phyloP scores from a whole-genome alignment of 352 stramenopile species.

The Globisporangium apiculatum region DNA sequence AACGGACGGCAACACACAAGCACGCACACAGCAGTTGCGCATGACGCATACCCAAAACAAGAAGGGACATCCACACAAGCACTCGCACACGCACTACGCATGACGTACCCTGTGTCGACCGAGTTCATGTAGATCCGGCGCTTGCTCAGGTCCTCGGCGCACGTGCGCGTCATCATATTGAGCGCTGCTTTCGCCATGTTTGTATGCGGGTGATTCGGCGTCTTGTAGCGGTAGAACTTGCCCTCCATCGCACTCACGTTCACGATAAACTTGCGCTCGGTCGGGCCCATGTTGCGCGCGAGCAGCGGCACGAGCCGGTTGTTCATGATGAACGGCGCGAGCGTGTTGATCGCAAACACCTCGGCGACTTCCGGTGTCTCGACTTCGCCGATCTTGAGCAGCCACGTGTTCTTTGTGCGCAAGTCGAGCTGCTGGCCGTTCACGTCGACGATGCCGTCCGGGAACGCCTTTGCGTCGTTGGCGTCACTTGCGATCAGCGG shows the following conservation, averaged over 20 bases:
- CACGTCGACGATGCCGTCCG: conserved; percentile 85
- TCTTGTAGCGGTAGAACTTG: conserved; percentile 98
- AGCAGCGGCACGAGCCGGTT: conserved; percentile 90
- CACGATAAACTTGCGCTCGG: conserved; percentile 91
- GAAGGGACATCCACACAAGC: not conserved
- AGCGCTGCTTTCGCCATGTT: conserved; percentile 98
- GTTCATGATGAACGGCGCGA: conserved; percentile 97
- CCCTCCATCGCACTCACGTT: conserved; percentile 98
- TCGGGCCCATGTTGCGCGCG: conserved; percentile 32
- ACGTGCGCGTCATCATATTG: conserved; percentile 99
- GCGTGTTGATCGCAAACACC: conserved; percentile 92
- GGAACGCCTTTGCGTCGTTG: conserved; percentile 51
- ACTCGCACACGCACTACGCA: not conserved
- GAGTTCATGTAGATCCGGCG: conserved; percentile 96
- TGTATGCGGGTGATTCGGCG: conserved; percentile 94
- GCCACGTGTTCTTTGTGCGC: conserved; percentile 92
- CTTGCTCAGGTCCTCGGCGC: conserved; percentile 91
- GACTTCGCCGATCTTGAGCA: conserved; percentile 93
- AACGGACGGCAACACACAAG: not conserved
- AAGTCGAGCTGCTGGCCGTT: conserved; percentile 96
- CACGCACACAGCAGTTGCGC: not conserved
- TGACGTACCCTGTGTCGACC: conserved; percentile 93
- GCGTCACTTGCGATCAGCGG: conserved; percentile 69
- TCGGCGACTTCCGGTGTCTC: conserved; percentile 82
- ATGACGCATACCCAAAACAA: no score